Evolutionary conservation across 257 asterid species (phyloP).

Genomic region (Capsicum pubescens): DNA sequence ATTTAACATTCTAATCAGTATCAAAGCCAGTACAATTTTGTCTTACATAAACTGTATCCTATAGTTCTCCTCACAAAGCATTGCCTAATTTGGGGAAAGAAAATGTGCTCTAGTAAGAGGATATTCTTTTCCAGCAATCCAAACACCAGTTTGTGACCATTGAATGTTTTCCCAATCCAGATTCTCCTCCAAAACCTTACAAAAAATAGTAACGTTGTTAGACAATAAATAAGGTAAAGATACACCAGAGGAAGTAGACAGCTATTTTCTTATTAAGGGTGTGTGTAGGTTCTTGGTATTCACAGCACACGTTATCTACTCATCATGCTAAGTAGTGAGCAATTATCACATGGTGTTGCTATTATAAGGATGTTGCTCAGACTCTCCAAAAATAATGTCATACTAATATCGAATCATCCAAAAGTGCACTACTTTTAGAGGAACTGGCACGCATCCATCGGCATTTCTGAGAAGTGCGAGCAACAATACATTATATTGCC

Average conservation of each 20-base stretch:
- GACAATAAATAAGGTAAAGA: neutral
- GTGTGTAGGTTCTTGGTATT: neutral
- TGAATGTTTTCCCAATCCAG: slow-evolving; percentile 90
- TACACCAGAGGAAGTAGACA: slow-evolving; percentile 24
- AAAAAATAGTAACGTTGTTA: slow-evolving; percentile 12
- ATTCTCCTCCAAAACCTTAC: slow-evolving; percentile 82
- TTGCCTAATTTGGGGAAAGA: slow-evolving; percentile 62
- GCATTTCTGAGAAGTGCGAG: neutral
- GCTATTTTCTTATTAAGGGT: neutral
- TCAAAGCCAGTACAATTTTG: slow-evolving; percentile 4
- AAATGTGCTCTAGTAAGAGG: slow-evolving; percentile 87
- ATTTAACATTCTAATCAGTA: slow-evolving; percentile 21
- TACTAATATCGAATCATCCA: neutral
- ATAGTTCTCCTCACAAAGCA: neutral
- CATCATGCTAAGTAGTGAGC: neutral
- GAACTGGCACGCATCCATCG: neutral
- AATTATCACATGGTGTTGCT: neutral
- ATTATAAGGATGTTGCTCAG: neutral
- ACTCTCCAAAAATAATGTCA: neutral
- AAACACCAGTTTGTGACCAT: slow-evolving; percentile 88
- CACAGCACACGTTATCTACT: neutral
- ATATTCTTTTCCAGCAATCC: slow-evolving; percentile 80
- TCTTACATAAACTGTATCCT: slow-evolving; percentile 22
- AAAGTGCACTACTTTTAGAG: slow-evolving; percentile 6
- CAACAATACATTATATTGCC: neutral